Evolutionary conservation across 805 yeast species (phyloP).

Genomic region (Lipomyces orientalis): DNA sequence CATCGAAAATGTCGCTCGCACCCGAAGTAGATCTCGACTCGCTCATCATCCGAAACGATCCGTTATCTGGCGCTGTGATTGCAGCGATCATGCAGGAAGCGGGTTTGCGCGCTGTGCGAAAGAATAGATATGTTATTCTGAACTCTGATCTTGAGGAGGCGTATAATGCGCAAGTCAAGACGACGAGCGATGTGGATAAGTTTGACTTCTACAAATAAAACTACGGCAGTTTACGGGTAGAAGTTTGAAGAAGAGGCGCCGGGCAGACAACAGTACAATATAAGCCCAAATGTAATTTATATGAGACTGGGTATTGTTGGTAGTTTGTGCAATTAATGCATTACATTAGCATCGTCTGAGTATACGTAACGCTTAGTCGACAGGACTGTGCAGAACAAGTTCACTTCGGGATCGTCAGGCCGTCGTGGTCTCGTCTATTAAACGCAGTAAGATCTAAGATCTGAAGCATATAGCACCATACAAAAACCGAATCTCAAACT

Average conservation of each 20-base stretch:
- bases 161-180: conserved; percentile 93
- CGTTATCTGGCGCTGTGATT: conserved; percentile 92
- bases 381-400: background rate
- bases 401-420: background rate
- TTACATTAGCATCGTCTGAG: background rate
- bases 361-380: background rate
- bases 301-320: background rate
- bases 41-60: conserved; percentile 92
- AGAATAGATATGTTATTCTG: conserved; percentile 93
- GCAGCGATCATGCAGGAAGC: conserved; percentile 99
- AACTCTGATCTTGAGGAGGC: conserved; percentile 98
- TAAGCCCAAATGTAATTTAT: background rate
- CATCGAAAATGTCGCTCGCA: conserved; percentile 95
- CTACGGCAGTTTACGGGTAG: background rate
- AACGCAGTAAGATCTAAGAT: background rate
- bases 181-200: conserved; percentile 94
- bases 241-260: background rate
- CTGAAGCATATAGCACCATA: background rate
- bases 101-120: conserved; percentile 97
- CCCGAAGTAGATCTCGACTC: conserved; percentile 98
- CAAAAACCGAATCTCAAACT: background rate
- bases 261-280: background rate
- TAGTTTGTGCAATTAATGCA: background rate
- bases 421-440: too few relatives aligned
- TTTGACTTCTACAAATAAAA: conserved; percentile 90